Conservation (phyloP, 805 yeast species). For the Barnettozyma salicaria region DNA sequence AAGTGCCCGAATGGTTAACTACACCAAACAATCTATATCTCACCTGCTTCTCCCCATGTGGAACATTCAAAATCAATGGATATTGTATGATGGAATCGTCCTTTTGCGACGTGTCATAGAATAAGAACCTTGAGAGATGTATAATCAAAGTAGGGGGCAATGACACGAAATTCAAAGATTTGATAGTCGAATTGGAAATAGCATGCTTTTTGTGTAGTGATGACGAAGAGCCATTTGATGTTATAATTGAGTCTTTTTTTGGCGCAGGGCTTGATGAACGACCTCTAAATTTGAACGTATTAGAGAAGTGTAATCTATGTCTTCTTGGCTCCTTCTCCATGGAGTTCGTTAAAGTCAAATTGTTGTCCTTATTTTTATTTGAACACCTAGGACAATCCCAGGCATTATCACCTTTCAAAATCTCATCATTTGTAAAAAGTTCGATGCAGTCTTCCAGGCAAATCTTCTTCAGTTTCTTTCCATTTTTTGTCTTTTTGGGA, state of each 20-base stretch:
- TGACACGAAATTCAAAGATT: constrained; percentile 67
- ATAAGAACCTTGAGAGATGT: constrained; percentile 75
- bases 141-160: constrained; percentile 76
- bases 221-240: constrained; percentile 19
- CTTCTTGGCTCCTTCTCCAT: constrained; percentile 13
- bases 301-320: constrained; percentile 21
- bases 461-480: constrained; percentile 27
- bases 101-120: constrained; percentile 49
- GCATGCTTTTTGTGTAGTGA: constrained; percentile 7
- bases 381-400: constrained; percentile 79
- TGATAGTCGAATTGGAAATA: constrained; percentile 52
- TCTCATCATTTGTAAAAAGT: constrained; percentile 58
- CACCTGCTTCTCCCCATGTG: constrained; percentile 30
- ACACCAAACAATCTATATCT: constrained; percentile 54
- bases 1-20: constrained; percentile 65
- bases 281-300: constrained; percentile 23
- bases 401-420: constrained; percentile 65
- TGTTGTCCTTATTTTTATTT: constrained; percentile 5
- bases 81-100: constrained; percentile 45
- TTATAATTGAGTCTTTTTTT: constrained; percentile 7
- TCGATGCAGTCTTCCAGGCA: constrained; percentile 55
- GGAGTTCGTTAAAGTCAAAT: not conserved
- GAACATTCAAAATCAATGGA: constrained; percentile 48
- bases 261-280: constrained; percentile 26
- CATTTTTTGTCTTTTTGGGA: constrained; percentile 33